Evolutionary conservation across 768 basidiomycete species (phyloP).

Genomic region (Chlorophyllum brunneum): DNA sequence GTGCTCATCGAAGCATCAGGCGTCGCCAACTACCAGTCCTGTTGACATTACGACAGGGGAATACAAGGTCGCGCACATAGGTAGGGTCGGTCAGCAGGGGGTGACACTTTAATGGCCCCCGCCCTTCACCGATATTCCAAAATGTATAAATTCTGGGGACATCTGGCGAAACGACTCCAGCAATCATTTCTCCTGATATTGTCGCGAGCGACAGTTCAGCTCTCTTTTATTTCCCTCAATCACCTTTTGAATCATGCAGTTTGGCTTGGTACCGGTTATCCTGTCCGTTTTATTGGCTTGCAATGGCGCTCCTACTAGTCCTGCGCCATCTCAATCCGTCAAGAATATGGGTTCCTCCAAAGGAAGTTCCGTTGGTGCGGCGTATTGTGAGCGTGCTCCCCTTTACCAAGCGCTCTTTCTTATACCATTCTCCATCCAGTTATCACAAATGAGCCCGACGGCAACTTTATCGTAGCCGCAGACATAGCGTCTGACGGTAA

Average conservation of each 20-base stretch:
- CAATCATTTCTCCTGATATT: neutral
- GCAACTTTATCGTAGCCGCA: conserved; percentile 41
- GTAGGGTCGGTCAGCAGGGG: too few species aligned
- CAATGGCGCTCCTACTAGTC: neutral
- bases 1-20: too few species aligned
- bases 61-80: too few species aligned
- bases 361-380: conserved; percentile 23
- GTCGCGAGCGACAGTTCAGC: neutral
- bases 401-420: neutral
- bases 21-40: too few species aligned
- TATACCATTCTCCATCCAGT: conserved; percentile 25
- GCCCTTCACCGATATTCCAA: neutral
- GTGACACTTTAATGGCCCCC: too few species aligned
- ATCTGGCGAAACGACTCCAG: neutral
- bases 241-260: neutral
- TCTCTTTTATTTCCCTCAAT: neutral
- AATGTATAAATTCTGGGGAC: neutral
- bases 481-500: conserved; percentile 39
- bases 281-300: neutral
- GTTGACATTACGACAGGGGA: neutral
- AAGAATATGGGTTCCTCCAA: neutral
- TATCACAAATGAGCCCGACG: conserved; percentile 44
- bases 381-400: conserved; percentile 22
- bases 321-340: neutral
- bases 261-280: neutral